phyloP scores from a whole-genome alignment of 2,329 filamentous ascomycete species.

The Penicillium sclerotigenum region DNA sequence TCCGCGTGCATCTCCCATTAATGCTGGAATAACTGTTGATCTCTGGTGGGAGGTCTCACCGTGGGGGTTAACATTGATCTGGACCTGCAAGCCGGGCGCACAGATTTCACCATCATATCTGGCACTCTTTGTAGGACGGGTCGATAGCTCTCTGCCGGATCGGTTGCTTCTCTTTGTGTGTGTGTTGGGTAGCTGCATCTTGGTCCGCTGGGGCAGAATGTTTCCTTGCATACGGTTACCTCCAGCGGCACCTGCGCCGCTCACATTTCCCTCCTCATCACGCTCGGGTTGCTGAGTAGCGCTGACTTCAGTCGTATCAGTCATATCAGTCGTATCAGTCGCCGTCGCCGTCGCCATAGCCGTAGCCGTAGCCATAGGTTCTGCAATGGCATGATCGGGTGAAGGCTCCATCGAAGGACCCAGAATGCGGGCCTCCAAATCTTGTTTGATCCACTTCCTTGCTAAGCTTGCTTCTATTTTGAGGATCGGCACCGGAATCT shows the following conservation, averaged over 20 bases:
- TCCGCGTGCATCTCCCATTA: background rate
- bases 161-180: background rate
- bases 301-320: fast-evolving
- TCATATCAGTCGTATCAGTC: background rate
- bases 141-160: background rate
- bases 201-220: background rate
- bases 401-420: background rate
- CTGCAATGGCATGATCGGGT: no score
- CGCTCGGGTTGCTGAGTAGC: background rate
- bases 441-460: conserved; percentile 54
- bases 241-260: no score
- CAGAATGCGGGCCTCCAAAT: conserved; percentile 27
- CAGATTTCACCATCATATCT: background rate
- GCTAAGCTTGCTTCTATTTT: conserved; percentile 55
- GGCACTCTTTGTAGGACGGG: background rate
- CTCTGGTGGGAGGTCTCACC: no score
- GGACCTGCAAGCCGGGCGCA: background rate
- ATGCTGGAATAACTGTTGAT: background rate
- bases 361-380: background rate
- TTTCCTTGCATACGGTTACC: background rate
- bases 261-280: background rate
- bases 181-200: background rate
- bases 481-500: conserved; percentile 49
- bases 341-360: no score
- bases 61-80: background rate